phyloP scores from a whole-genome alignment of 768 basidiomycete genomes.

The Kwoniella mangroviensis region DNA sequence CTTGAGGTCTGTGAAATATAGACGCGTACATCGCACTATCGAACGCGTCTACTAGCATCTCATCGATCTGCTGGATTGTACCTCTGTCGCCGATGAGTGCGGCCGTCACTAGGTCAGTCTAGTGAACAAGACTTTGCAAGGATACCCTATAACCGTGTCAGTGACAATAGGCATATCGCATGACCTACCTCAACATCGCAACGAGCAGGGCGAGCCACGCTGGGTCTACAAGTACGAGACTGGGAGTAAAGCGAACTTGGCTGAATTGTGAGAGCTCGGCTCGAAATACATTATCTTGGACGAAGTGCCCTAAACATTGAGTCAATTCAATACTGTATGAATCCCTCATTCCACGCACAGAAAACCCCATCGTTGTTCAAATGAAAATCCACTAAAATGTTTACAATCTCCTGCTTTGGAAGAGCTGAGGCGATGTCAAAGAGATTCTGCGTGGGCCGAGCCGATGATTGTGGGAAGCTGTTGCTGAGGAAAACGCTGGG shows the following conservation, averaged over 20 bases:
- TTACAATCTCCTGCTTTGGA: neutral
- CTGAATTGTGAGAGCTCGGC: conserved; percentile 7
- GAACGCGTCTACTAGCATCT: neutral
- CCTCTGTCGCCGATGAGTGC: neutral
- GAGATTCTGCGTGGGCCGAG: neutral
- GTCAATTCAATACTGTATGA: no score
- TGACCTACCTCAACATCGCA: conserved; percentile 11
- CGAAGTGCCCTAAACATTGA: conserved; percentile 14
- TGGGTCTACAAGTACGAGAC: conserved; percentile 11
- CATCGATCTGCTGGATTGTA: conserved; percentile 1
- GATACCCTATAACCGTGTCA: neutral
- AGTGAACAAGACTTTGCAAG: neutral
- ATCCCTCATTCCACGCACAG: conserved; percentile 8
- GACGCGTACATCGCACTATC: neutral
- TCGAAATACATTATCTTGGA: conserved; percentile 12
- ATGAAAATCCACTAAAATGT: conserved; percentile 13
- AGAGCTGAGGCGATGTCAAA: conserved; percentile 4
- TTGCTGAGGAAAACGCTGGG: conserved; percentile 4
- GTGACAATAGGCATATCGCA: neutral
- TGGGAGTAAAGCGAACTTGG: neutral
- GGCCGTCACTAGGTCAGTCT: neutral
- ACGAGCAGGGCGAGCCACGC: conserved; percentile 16
- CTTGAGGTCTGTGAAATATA: conserved; percentile 11
- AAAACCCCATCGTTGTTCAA: conserved; percentile 1
- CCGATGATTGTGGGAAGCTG: neutral